phyloP scores from a whole-genome alignment of 2,329 filamentous ascomycete species.

The Pestalotiopsis sp. region DNA sequence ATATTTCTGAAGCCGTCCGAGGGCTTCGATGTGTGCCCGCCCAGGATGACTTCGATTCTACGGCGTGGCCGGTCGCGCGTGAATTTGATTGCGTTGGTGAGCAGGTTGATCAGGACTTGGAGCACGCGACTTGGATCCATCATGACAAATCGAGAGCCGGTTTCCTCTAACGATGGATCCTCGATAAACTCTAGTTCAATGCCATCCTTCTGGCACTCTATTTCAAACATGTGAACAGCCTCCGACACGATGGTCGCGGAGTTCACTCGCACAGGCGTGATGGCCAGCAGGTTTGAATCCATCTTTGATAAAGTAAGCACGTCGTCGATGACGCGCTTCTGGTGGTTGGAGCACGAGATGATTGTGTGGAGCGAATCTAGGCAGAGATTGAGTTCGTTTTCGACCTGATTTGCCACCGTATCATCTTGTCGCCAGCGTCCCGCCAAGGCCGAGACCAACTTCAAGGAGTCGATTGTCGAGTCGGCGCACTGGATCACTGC shows the following conservation, averaged over 20 bases:
- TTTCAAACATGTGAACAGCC: conserved; percentile 78
- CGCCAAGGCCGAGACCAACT: conserved; percentile 36
- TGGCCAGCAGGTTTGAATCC: conserved; percentile 70
- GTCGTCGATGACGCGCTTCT: conserved; percentile 73
- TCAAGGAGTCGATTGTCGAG: conserved; percentile 62
- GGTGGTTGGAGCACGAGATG: conserved; percentile 76
- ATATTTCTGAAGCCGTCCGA: conserved; percentile 39
- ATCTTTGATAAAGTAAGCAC: conserved; percentile 70
- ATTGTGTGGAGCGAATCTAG: conserved; percentile 81
- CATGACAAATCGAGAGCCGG: conserved; percentile 71
- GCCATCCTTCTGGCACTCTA: conserved; percentile 71
- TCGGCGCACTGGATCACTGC: conserved; percentile 78
- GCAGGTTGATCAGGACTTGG: conserved; percentile 77
- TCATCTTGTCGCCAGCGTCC: neutral
- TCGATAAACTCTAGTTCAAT: conserved; percentile 72
- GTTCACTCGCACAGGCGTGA: conserved; percentile 71
- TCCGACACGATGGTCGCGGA: conserved; percentile 68
- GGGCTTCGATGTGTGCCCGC: conserved; percentile 58
- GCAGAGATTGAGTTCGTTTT: conserved; percentile 48
- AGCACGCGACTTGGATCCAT: conserved; percentile 77
- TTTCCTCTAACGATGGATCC: conserved; percentile 65
- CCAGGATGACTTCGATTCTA: conserved; percentile 65
- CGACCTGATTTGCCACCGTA: conserved; percentile 36
- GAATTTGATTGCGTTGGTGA: conserved; percentile 69
- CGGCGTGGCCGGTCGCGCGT: conserved; percentile 62